Conservation (phyloP, 225 moss, liverwort and hornwort species). For the Climacium dendroides region DNA sequence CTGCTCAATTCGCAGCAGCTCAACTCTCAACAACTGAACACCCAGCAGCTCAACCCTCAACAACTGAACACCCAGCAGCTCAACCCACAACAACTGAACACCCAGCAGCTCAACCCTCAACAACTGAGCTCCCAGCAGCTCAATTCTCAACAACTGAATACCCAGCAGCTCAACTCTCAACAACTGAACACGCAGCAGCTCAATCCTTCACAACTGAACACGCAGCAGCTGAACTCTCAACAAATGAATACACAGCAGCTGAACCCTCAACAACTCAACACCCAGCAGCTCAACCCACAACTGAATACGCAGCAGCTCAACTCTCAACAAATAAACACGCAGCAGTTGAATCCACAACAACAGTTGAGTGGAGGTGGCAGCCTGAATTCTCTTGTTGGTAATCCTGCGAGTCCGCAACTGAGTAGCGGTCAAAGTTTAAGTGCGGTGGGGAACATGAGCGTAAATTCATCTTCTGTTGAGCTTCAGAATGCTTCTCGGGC, state of each 20-base stretch:
- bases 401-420: constrained; percentile 82
- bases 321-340: constrained; percentile 40
- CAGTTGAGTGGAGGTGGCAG: constrained; percentile 58
- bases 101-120: constrained; percentile 38
- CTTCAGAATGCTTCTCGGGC: constrained; percentile 68
- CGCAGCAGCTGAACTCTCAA: constrained; percentile 37
- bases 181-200: constrained; percentile 44
- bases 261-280: constrained; percentile 24
- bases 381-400: constrained; percentile 70
- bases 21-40: background rate
- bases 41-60: background rate
- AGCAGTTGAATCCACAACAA: constrained; percentile 61
- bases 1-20: constrained; percentile 43
- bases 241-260: constrained; percentile 27
- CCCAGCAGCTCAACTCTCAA: constrained; percentile 40
- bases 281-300: constrained; percentile 38
- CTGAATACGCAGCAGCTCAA: constrained; percentile 51
- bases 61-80: constrained; percentile 29
- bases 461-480: constrained; percentile 59
- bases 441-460: constrained; percentile 41
- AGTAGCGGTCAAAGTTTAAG: constrained; percentile 54
- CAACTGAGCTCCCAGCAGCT: constrained; percentile 11
- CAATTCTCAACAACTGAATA: constrained; percentile 8
- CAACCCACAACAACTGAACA: constrained; percentile 33
- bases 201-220: background rate